These are phyloP conservation scores for Spergularia bocconei DNA, from an alignment of 148 eudicot species.

Conservation along the genomic window DNA sequence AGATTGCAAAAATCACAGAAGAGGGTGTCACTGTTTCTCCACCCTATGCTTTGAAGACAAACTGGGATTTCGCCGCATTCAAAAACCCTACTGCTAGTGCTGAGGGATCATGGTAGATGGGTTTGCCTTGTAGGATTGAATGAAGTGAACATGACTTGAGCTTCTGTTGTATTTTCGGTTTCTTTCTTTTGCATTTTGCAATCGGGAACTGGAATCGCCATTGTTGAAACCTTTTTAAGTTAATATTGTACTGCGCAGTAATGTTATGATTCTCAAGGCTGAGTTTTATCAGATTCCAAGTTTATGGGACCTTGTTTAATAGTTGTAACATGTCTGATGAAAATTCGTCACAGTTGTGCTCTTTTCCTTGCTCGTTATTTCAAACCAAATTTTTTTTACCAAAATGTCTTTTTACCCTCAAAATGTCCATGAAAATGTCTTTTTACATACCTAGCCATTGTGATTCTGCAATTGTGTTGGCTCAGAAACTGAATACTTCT, in stretches of 20 bases:
- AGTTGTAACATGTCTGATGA: no score
- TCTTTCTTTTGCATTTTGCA: conserved; percentile 8
- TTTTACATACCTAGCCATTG: no score
- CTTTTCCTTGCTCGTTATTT: no score
- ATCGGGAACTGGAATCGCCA: conserved; percentile 6
- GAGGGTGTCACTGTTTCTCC: conserved; percentile 61
- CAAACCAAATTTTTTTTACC: no score
- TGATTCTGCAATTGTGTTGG: no score
- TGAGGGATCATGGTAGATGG: conserved; percentile 77
- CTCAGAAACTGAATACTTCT: no score
- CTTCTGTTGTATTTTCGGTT: conserved; percentile 27
- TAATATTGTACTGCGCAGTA: conserved; percentile 16
- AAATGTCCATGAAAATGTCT: no score
- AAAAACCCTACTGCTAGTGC: conserved; percentile 75
- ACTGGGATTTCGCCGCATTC: conserved; percentile 70
- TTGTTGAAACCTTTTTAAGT: background rate
- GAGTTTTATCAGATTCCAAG: background rate
- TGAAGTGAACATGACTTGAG: conserved; percentile 15
- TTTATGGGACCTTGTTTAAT: background rate
- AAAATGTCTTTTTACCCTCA: no score
- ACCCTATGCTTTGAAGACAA: conserved; percentile 77
- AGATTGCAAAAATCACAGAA: conserved; percentile 87
- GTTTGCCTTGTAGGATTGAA: conserved; percentile 12
- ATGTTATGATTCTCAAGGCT: background rate
- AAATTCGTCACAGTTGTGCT: no score